Evolutionary conservation across 768 basidiomycete species (phyloP).

Genomic region (Naganishia vishniacii): DNA sequence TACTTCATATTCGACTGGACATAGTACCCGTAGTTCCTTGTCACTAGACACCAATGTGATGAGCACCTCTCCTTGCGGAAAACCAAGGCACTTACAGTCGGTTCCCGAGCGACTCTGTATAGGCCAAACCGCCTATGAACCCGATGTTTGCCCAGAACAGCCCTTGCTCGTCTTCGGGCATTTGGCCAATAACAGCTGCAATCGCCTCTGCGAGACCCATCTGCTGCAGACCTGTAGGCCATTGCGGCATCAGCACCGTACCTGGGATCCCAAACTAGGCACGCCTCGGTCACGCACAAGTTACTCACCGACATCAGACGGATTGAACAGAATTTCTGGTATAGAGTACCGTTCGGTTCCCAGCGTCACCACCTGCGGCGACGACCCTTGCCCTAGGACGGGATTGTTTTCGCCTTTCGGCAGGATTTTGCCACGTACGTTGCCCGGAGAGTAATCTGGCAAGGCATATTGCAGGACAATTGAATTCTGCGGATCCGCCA

Average conservation of each 20-base stretch:
- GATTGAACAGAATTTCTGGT: slow-evolving; percentile 86
- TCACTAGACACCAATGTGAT: slow-evolving; percentile 52
- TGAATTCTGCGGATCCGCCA: slow-evolving; percentile 26
- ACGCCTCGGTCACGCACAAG: too few species aligned
- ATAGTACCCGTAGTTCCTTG: slow-evolving; percentile 68
- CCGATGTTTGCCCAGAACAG: slow-evolving; percentile 96
- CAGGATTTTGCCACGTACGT: slow-evolving; percentile 52
- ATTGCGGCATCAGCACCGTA: too few species aligned
- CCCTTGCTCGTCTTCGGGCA: slow-evolving; percentile 76
- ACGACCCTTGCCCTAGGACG: slow-evolving; percentile 56
- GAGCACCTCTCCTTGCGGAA: slow-evolving; percentile 22
- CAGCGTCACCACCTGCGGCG: slow-evolving; percentile 65
- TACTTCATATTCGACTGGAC: slow-evolving; percentile 75
- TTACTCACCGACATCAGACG: slow-evolving; percentile 76
- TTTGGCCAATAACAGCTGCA: slow-evolving; percentile 65
- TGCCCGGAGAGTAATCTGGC: slow-evolving; percentile 64
- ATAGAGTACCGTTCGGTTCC: slow-evolving; percentile 86
- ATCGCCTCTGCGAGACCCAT: slow-evolving; percentile 71
- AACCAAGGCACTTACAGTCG: slow-evolving; percentile 60
- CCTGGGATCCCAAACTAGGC: background rate
- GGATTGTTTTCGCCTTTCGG: slow-evolving; percentile 43
- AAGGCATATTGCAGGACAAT: slow-evolving; percentile 85
- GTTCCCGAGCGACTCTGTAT: slow-evolving; percentile 65
- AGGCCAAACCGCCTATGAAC: slow-evolving; percentile 75
- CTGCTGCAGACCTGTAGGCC: slow-evolving; percentile 64